phyloP scores from a whole-genome alignment of 345 rosid species.

The Eucalyptus sp. region DNA sequence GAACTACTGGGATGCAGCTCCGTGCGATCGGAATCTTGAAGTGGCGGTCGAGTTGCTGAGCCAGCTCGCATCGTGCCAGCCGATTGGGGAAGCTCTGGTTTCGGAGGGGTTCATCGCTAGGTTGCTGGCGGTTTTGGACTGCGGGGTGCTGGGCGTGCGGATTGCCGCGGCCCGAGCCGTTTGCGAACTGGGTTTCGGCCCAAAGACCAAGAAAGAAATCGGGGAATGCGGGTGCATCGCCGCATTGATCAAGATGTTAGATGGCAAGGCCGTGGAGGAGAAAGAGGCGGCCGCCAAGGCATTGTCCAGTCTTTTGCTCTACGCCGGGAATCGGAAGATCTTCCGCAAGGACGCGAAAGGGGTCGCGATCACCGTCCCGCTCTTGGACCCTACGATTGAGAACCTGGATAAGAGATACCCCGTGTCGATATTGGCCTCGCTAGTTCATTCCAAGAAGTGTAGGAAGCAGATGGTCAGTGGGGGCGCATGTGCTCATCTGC shows the following conservation, averaged over 20 bases:
- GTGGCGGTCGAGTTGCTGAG: slow-evolving; percentile 48
- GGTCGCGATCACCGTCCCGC: slow-evolving; percentile 40
- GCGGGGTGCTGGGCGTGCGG: slow-evolving; percentile 62
- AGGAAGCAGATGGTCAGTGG: slow-evolving; percentile 69
- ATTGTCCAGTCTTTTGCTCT: slow-evolving; percentile 35
- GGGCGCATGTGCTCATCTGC: slow-evolving; percentile 63
- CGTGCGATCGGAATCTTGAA: slow-evolving; percentile 37
- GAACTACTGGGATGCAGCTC: slow-evolving; percentile 67
- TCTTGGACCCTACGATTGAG: slow-evolving; percentile 49
- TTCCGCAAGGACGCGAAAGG: slow-evolving; percentile 53
- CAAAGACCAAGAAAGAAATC: slow-evolving; percentile 54
- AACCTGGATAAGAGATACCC: slow-evolving; percentile 57
- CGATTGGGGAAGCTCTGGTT: slow-evolving; percentile 52
- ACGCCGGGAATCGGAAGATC: slow-evolving; percentile 35
- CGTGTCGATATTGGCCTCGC: slow-evolving; percentile 38
- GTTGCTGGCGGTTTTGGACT: slow-evolving; percentile 35
- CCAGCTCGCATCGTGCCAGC: slow-evolving; percentile 39
- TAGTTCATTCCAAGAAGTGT: slow-evolving; percentile 57
- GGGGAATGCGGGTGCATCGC: slow-evolving; percentile 53
- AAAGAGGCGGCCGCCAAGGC: slow-evolving; percentile 81
- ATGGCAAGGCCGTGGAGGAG: slow-evolving; percentile 79
- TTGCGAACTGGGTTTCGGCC: slow-evolving; percentile 33
- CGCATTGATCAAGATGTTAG: slow-evolving; percentile 61
- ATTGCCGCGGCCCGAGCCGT: slow-evolving; percentile 64
- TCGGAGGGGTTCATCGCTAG: slow-evolving; percentile 49